phyloP scores from a whole-genome alignment of 2,329 filamentous ascomycete genomes.

The Fusarium begoniae region DNA sequence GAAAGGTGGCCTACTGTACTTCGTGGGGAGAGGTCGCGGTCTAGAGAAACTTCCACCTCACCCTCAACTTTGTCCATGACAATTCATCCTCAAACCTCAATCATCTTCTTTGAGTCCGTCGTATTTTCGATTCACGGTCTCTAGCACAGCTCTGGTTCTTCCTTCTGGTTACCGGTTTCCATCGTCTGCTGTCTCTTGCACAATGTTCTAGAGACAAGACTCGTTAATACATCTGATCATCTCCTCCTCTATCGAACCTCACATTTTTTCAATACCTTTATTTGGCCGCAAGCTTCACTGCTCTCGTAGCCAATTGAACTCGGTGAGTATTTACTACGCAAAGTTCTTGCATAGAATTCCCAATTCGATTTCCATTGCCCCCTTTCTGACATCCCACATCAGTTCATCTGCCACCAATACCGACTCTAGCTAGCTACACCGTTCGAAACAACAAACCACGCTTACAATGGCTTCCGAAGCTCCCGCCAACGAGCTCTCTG shows the following conservation, averaged over 20 bases:
- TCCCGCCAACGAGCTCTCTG: constrained; percentile 57
- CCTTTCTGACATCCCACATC: constrained; percentile 23
- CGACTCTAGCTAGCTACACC: constrained; percentile 20
- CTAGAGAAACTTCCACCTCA: constrained; percentile 55
- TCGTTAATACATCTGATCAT: constrained; percentile 41
- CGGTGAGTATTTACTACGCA: constrained; percentile 14
- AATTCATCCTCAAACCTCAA: constrained; percentile 39
- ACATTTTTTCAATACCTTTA: constrained; percentile 18
- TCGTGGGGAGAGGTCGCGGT: constrained; percentile 42
- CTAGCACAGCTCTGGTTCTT: constrained; percentile 52
- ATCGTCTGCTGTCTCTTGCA: constrained; percentile 48
- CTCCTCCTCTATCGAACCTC: constrained; percentile 29
- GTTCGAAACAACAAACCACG: constrained; percentile 19
- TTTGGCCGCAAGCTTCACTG: constrained; percentile 38
- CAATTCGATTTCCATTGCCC: background rate
- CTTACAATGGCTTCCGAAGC: constrained; percentile 55
- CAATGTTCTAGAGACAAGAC: constrained; percentile 52
- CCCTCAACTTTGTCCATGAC: constrained; percentile 46
- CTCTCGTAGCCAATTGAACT: constrained; percentile 30
- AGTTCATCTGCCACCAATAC: constrained; percentile 11
- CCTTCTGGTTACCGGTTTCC: constrained; percentile 53
- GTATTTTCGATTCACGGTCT: constrained; percentile 42
- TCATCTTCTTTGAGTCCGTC: constrained; percentile 38
- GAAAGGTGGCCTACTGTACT: constrained; percentile 37
- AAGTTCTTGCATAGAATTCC: background rate